phyloP scores from a whole-genome alignment of 345 rosid genomes.

The Nasturtium officinale region DNA sequence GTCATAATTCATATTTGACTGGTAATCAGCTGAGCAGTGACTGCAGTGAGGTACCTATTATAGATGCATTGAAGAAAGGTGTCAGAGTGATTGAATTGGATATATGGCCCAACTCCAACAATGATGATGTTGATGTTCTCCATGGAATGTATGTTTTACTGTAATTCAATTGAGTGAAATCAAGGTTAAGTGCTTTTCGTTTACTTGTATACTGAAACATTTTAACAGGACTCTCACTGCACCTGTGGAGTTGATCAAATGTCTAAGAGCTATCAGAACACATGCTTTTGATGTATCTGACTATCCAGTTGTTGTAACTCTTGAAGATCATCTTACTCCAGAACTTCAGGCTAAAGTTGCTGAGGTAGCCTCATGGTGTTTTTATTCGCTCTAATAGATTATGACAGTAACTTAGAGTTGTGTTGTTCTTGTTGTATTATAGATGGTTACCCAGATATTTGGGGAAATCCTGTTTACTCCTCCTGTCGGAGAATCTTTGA shows the following conservation, averaged over 20 bases:
- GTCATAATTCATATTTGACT: conserved; percentile 84
- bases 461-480: conserved; percentile 74
- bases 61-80: conserved; percentile 64
- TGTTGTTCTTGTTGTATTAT: conserved; percentile 33
- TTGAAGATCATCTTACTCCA: conserved; percentile 84
- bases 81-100: conserved; percentile 92
- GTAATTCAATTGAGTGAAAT: background rate
- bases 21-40: conserved; percentile 93
- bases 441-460: conserved; percentile 81
- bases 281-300: conserved; percentile 77
- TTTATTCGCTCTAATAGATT: background rate
- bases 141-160: conserved; percentile 66
- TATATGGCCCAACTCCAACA: conserved; percentile 80
- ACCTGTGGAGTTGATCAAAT: conserved; percentile 72
- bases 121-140: conserved; percentile 69
- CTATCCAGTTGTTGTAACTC: conserved; percentile 77
- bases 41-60: conserved; percentile 83
- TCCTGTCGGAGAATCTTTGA: conserved; percentile 60
- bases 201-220: conserved; percentile 15
- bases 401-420: conserved; percentile 4
- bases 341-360: conserved; percentile 86
- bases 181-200: background rate
- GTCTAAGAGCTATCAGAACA: conserved; percentile 69
- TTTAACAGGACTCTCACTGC: conserved; percentile 70
- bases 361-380: conserved; percentile 48